A percentile compares a stretch with the other conserved stretches of the same genome.
These are phyloP conservation scores for Kwoniella sp. DNA, from an alignment of 768 basidiomycete genomes.

Conservation along the genomic window DNA sequence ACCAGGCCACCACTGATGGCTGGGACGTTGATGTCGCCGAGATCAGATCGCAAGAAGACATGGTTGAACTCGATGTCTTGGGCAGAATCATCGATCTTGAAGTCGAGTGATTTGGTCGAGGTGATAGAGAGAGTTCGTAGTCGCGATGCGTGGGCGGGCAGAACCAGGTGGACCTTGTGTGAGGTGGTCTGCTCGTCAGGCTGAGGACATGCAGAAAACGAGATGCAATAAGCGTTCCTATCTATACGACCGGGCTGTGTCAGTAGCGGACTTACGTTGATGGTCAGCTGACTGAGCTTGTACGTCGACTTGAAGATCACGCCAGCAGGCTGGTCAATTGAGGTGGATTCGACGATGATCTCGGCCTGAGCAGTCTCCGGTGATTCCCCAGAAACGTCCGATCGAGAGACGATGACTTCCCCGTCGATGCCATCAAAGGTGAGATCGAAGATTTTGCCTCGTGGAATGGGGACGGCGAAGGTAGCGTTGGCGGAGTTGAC, in stretches of 20 bases:
- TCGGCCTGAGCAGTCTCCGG: not conserved
- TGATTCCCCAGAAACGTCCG: conserved; percentile 1
- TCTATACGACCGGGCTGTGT: not conserved
- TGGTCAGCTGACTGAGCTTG: conserved; percentile 10
- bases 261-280: conserved; percentile 21
- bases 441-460: conserved; percentile 11
- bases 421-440: conserved; percentile 25
- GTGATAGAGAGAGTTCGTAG: conserved; percentile 25
- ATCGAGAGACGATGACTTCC: conserved; percentile 25
- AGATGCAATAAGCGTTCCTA: not conserved
- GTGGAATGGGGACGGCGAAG: conserved; percentile 20
- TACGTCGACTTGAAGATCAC: conserved; percentile 19
- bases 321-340: conserved; percentile 7
- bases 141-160: conserved; percentile 8
- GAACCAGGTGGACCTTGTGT: conserved; percentile 29
- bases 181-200: not conserved
- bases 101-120: conserved; percentile 13
- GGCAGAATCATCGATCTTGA: conserved; percentile 28
- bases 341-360: conserved; percentile 36
- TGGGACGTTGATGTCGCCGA: conserved; percentile 26
- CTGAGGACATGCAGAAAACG: not conserved
- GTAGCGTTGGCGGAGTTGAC: conserved; percentile 29
- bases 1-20: conserved; percentile 15
- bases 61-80: conserved; percentile 18
- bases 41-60: conserved; percentile 22